Conservation (phyloP, 192 early-diverging fungal genomes). For the Entomortierella chlamydospora region DNA sequence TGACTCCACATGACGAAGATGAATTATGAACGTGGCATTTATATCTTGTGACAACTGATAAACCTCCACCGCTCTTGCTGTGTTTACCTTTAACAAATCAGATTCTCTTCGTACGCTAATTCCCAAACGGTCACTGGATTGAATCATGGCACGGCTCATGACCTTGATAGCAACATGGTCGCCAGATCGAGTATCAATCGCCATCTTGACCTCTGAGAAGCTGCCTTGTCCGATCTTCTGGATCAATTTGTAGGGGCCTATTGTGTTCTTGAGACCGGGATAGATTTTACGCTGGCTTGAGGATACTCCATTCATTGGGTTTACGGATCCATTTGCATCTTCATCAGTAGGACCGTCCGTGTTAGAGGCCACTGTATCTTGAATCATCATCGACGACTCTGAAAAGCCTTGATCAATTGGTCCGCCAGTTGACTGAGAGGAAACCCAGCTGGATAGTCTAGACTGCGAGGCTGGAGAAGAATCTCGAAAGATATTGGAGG, state of each 20-base stretch:
- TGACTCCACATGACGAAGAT: conserved; percentile 8
- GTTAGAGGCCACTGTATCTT: no score
- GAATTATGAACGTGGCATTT: not conserved
- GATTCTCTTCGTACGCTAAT: conserved; percentile 55
- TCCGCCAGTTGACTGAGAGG: conserved; percentile 6
- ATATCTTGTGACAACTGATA: not conserved
- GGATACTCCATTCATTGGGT: no score
- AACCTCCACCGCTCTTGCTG: not conserved
- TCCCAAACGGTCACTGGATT: conserved; percentile 54
- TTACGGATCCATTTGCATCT: not conserved
- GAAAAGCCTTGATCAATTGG: conserved; percentile 20
- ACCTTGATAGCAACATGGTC: conserved; percentile 70
- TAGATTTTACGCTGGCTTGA: conserved; percentile 37
- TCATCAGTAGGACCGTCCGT: no score
- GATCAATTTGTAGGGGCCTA: conserved; percentile 42
- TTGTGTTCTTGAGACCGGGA: conserved; percentile 50
- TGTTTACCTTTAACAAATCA: conserved; percentile 57
- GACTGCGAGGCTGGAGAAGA: conserved; percentile 8
- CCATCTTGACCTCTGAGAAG: conserved; percentile 73
- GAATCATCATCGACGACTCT: conserved; percentile 9
- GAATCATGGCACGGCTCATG: conserved; percentile 57
- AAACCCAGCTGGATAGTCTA: conserved; percentile 15
- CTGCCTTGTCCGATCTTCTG: conserved; percentile 64
- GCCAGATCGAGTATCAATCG: conserved; percentile 57
- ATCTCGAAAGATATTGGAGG: conserved; percentile 31